Evolutionary conservation across 2,329 filamentous ascomycete genomes (phyloP).

Genomic region (Neobulgaria alba): DNA sequence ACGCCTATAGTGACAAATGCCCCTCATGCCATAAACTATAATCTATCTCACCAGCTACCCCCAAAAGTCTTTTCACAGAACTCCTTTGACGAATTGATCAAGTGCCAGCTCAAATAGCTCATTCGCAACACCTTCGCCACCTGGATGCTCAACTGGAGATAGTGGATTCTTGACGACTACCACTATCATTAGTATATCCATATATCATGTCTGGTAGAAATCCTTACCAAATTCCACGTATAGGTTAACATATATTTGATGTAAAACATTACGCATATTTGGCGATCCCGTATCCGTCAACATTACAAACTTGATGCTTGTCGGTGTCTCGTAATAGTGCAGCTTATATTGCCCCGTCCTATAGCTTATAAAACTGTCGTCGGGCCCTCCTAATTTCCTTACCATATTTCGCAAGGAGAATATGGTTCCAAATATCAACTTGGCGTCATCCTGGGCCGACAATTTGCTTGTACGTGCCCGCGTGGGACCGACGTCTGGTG

Average conservation of each 20-base stretch:
- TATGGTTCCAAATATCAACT: slow-evolving; percentile 93
- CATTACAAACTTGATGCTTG: slow-evolving; percentile 93
- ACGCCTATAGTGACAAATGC: slow-evolving; percentile 9
- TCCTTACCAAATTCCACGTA: slow-evolving; percentile 85
- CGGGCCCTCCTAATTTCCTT: slow-evolving; percentile 84
- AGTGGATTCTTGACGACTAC: slow-evolving; percentile 64
- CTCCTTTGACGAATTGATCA: slow-evolving; percentile 66
- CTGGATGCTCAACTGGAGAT: slow-evolving; percentile 59
- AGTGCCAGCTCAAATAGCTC: slow-evolving; percentile 64
- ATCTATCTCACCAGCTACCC: too few species aligned
- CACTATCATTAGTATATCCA: slow-evolving; percentile 3
- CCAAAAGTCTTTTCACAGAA: slow-evolving; percentile 34
- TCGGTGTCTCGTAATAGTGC: slow-evolving; percentile 97
- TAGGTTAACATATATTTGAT: slow-evolving; percentile 97
- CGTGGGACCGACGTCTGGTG: slow-evolving; percentile 25
- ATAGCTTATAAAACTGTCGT: slow-evolving; percentile 91
- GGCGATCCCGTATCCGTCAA: slow-evolving; percentile 82
- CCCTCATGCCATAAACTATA: not conserved
- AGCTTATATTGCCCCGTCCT: slow-evolving; percentile 94
- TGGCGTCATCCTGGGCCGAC: slow-evolving; percentile 71
- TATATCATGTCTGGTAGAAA: not conserved
- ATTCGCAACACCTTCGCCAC: slow-evolving; percentile 60
- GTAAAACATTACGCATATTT: slow-evolving; percentile 87
- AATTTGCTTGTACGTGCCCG: slow-evolving; percentile 26
- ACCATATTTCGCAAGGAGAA: slow-evolving; percentile 97